phyloP scores from a whole-genome alignment of 345 rosid genomes.

The Brassica carinata region DNA sequence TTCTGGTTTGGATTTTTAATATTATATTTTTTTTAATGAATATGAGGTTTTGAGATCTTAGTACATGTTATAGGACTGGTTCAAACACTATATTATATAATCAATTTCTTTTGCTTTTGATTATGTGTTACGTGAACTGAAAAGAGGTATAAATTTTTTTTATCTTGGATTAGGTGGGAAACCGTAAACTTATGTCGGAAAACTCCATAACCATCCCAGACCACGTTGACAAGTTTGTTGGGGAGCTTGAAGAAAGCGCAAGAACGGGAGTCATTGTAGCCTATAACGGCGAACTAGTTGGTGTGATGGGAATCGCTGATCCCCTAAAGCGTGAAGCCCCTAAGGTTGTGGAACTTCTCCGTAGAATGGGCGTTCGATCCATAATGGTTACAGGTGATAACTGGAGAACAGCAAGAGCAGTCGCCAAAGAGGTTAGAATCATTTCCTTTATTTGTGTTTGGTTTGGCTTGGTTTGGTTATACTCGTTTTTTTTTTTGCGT shows the following conservation, averaged over 20 bases:
- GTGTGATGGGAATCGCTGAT: slow-evolving; percentile 88
- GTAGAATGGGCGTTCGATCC: slow-evolving; percentile 84
- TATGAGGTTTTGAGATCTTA: too few relatives aligned
- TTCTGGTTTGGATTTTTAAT: slow-evolving; percentile 54
- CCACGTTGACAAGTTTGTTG: slow-evolving; percentile 66
- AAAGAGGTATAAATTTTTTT: too few relatives aligned
- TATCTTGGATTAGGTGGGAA: slow-evolving; percentile 68
- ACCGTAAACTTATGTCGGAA: slow-evolving; percentile 80
- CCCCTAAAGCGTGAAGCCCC: slow-evolving; percentile 91
- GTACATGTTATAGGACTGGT: background rate
- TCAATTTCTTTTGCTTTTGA: background rate
- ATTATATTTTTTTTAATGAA: background rate
- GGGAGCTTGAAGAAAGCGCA: slow-evolving; percentile 86
- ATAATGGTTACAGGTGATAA: slow-evolving; percentile 99
- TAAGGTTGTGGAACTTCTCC: slow-evolving; percentile 83
- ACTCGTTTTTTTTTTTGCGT: background rate
- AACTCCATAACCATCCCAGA: slow-evolving; percentile 59
- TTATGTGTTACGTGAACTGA: background rate
- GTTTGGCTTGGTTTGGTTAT: background rate
- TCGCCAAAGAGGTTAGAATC: slow-evolving; percentile 70
- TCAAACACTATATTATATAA: background rate
- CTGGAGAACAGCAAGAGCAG: slow-evolving; percentile 94
- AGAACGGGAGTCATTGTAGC: slow-evolving; percentile 80
- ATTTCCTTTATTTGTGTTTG: background rate
- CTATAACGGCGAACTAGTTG: slow-evolving; percentile 54